A percentile compares a stretch with the other conserved stretches of the same genome.
phyloP scores from a whole-genome alignment of 2,329 filamentous ascomycete genomes.

The Epichloe bromicola region DNA sequence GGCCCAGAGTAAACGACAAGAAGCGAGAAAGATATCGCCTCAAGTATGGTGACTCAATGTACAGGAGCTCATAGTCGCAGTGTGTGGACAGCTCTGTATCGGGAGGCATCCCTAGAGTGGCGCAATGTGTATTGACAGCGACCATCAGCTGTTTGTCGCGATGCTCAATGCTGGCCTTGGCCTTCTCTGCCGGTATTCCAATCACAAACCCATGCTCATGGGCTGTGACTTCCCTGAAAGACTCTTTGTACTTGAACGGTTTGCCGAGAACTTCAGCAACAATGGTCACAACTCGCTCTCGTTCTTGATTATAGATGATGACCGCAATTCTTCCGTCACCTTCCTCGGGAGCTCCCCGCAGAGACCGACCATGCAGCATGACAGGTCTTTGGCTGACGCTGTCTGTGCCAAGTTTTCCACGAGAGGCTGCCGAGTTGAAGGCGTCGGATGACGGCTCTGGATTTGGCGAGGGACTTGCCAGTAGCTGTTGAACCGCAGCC shows the following conservation, averaged over 20 bases:
- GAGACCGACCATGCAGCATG: constrained; percentile 24
- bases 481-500: constrained; percentile 26
- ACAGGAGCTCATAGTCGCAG: constrained; percentile 81
- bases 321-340: constrained; percentile 48
- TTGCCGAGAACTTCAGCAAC: constrained; percentile 73
- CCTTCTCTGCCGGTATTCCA: constrained; percentile 46
- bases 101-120: constrained; percentile 57
- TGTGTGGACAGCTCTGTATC: constrained; percentile 49
- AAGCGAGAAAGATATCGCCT: constrained; percentile 68
- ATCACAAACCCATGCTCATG: constrained; percentile 53
- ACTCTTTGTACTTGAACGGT: constrained; percentile 45
- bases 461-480: constrained; percentile 20
- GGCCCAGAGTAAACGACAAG: constrained; percentile 65
- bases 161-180: constrained; percentile 43
- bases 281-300: constrained; percentile 60
- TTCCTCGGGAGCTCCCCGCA: constrained; percentile 32
- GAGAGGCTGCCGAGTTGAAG: constrained; percentile 12
- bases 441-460: constrained; percentile 11
- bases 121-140: constrained; percentile 64
- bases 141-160: constrained; percentile 48
- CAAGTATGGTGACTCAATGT: constrained; percentile 58
- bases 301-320: constrained; percentile 56
- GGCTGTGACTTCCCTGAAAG: constrained; percentile 39
- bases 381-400: constrained; percentile 21
- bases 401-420: constrained; percentile 21